phyloP scores from a whole-genome alignment of 2,329 filamentous ascomycete genomes.

The Leptographium wingfieldii region DNA sequence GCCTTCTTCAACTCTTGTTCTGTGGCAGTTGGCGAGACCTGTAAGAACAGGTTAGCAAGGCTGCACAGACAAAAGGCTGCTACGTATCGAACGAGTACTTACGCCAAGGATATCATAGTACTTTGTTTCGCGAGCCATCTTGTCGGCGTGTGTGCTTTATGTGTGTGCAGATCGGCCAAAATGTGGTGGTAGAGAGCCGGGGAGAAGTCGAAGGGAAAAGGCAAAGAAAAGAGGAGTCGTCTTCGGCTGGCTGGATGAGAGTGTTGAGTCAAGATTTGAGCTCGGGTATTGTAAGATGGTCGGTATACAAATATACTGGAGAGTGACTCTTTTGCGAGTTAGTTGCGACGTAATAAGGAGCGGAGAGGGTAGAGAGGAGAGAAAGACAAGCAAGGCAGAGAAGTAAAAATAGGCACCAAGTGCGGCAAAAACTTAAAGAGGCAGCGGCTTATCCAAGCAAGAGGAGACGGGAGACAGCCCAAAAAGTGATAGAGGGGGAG shows the following conservation, averaged over 20 bases:
- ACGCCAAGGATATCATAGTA: slow-evolving; percentile 70
- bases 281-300: too few species aligned
- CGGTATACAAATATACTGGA: too few species aligned
- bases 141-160: slow-evolving; percentile 18
- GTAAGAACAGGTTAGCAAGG: slow-evolving; percentile 8
- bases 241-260: neutral
- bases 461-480: neutral
- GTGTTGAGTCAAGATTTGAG: too few species aligned
- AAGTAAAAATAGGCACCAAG: neutral
- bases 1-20: slow-evolving; percentile 85
- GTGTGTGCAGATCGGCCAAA: neutral
- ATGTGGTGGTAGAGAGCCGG: neutral
- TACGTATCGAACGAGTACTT: slow-evolving; percentile 20
- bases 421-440: neutral
- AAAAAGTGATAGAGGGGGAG: neutral
- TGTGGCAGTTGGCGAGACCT: slow-evolving; percentile 68
- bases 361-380: neutral
- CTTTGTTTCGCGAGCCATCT: slow-evolving; percentile 69
- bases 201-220: too few species aligned
- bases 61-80: neutral
- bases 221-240: neutral
- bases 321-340: too few species aligned
- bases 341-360: too few species aligned
- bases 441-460: neutral
- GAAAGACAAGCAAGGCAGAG: neutral